Evolutionary conservation across 306 rosid species (phyloP), one percentile per base, ranked within the genome.

Genomic region (Prunus davidiana): DNA sequence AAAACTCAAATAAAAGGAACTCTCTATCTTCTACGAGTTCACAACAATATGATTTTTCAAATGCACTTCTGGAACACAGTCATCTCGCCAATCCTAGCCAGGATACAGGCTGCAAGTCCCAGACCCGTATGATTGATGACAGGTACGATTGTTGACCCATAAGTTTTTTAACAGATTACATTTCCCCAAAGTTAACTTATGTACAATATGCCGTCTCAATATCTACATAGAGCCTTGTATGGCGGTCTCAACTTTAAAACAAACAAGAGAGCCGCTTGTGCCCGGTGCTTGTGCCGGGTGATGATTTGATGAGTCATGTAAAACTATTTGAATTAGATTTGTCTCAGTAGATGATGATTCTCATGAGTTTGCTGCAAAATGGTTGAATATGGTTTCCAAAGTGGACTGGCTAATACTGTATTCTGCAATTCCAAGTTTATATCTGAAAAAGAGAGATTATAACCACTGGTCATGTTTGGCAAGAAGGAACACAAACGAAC

Each of bases 331-430:
- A 38, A 43, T 58, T 24, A 43, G 13, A 41, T 52, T 6, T 38
- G 52, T 46, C 13, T 49, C 16, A 54, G 74, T 15, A 34, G n/a
- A 57, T 24, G 41, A 56, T 8, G 38, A 19, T 65, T 71, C 76
- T 93, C 85, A 91, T 8, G 91, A 78, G 64, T 83, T 88, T 20
- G 96, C 92, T 12, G 98, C 98, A 82, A 94, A 91, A 84, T 94
- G 96, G 73, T 91, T 94, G 73, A 94, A 94, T 77, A 94, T 94
- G 5, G 98, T 91, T 79, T 94, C 96, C 3, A 91, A 85, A 64
- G 97, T 94, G 41, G 98, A 94, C 74, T 91, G 97, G 84, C 98
- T 90, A 72, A 94, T 81, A 82, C 98, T 94, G 87, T 94, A 94
- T 79, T 94, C 98, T 3, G 97, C 95, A 73, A 94, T 84, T 74